Conservation (phyloP, 176 grass and related monocot species). For the Raddia guianensis region DNA sequence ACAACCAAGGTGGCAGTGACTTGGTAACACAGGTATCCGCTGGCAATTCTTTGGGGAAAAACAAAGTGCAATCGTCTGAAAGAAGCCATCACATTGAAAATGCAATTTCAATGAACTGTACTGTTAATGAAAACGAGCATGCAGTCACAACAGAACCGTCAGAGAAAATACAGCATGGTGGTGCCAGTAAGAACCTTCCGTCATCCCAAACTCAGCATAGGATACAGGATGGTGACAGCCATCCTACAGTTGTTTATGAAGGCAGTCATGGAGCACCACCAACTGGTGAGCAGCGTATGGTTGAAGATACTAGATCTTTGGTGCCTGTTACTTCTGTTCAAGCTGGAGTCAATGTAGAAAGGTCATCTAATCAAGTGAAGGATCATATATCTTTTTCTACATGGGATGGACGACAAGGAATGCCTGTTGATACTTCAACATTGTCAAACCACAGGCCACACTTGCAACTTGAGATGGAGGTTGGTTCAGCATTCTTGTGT, state of each 20-base stretch:
- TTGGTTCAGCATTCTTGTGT: conserved; percentile 30
- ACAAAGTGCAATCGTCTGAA: conserved; percentile 48
- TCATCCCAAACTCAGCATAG: conserved; percentile 33
- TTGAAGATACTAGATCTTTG: conserved; percentile 41
- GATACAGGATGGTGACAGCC: conserved; percentile 33
- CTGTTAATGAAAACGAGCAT: conserved; percentile 39
- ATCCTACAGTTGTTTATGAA: conserved; percentile 27
- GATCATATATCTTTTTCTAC: conserved; percentile 22
- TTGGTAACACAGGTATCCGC: conserved; percentile 39
- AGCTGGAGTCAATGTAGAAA: conserved; percentile 13
- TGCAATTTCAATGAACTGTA: conserved; percentile 32
- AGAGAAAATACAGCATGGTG: conserved; percentile 26
- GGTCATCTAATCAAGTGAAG: conserved; percentile 30
- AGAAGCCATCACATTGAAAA: conserved; percentile 47
- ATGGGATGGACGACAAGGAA: conserved; percentile 28
- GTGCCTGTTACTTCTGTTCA: conserved; percentile 30
- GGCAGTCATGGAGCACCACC: conserved; percentile 33
- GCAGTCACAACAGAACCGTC: conserved; percentile 23
- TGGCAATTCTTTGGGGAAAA: conserved; percentile 40
- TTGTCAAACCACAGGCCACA: conserved; percentile 40
- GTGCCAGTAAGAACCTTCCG: conserved; percentile 34
- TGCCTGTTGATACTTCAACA: conserved; percentile 41
- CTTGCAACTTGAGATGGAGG: conserved; percentile 46
- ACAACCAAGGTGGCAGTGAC: conserved; percentile 46
- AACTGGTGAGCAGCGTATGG: conserved; percentile 32